Base-by-base conservation (phyloP, 2,329 filamentous ascomycete genomes). In the Aspergillus fumigatus region DNA sequence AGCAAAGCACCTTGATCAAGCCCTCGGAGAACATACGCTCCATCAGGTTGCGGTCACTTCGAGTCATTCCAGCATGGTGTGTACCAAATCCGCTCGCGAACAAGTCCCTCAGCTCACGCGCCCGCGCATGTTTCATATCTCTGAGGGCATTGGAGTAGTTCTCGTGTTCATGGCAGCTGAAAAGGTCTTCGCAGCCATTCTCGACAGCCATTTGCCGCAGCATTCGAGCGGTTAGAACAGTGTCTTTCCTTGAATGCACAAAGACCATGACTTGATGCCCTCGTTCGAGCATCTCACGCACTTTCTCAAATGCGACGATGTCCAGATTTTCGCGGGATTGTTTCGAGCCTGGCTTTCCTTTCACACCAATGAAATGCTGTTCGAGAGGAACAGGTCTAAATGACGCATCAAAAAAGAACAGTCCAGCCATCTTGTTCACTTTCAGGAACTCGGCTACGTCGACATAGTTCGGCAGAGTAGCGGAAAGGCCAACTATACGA, bases 261-360 rank as follows among this genome's bases (percentile, higher is more conserved):
- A 99, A 99, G 0, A 99, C 93, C 95, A 99, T 99, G 63, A 99
- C 84, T 72, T 99, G 94, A 67, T 99, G 94, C n/a, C 90, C 92
- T 57, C 82, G 80, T 69, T 92, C 85, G 3, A 99, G 80, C 92
- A 99, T 97, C 52, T 94, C 89, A 64, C 87, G 88, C 49, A 97
- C 92, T 71, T 99, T 99, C 63, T 97, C 92, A 69, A 95, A 99
- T 0, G 91, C 86, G 2, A 91, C 87, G 25, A 82, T 82, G 65
- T 99, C 94, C 27, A 99, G 79, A 63, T 97, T 97, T 40, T 97
- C 93, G 56, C 89, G 87, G 8, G 90, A 92, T 58, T 87, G 84
- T 69, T 88, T 94, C 25, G 85, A 85, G 4, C 90, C 89, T 0
- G 91, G 77, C 70, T 97, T 97, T 52, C 94, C 75, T 73, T 93